Evolutionary conservation across 768 basidiomycete genomes (phyloP).

Genomic region (Lactarius vividus): DNA sequence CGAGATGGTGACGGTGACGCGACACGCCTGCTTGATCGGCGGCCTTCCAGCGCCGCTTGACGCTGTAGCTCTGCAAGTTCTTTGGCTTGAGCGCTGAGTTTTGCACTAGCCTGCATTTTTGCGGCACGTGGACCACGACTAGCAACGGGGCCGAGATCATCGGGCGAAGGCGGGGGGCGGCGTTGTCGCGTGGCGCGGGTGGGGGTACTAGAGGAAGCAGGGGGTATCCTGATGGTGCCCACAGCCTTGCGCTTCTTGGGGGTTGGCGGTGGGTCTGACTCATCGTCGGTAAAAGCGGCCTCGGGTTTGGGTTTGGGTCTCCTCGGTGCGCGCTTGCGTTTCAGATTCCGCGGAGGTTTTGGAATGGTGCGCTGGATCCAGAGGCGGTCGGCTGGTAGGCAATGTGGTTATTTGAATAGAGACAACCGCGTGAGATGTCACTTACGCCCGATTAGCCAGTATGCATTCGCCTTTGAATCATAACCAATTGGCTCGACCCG

Average conservation of each 20-base stretch:
- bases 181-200: constrained; percentile 16
- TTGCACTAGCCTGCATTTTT: constrained; percentile 68
- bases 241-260: constrained; percentile 31
- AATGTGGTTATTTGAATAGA: constrained; percentile 6
- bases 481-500: constrained; percentile 85
- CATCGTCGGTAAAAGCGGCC: constrained; percentile 28
- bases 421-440: constrained; percentile 16
- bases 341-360: constrained; percentile 41
- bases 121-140: constrained; percentile 58
- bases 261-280: constrained; percentile 27
- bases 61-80: constrained; percentile 62
- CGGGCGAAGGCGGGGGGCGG: constrained; percentile 6
- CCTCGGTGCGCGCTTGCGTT: constrained; percentile 40
- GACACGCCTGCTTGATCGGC: constrained; percentile 24
- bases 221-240: constrained; percentile 13
- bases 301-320: constrained; percentile 32
- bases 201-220: constrained; percentile 12
- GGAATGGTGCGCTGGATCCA: constrained; percentile 81
- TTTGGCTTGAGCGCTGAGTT: constrained; percentile 65
- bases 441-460: constrained; percentile 82
- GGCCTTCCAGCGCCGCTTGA: constrained; percentile 39
- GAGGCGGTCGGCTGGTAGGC: constrained; percentile 62
- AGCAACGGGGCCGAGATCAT: constrained; percentile 28
- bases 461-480: constrained; percentile 73
- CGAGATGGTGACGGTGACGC: constrained; percentile 19